These are phyloP conservation scores for Yamadazyma phyllophila DNA, from an alignment of 805 yeast species.

Conservation along the genomic window DNA sequence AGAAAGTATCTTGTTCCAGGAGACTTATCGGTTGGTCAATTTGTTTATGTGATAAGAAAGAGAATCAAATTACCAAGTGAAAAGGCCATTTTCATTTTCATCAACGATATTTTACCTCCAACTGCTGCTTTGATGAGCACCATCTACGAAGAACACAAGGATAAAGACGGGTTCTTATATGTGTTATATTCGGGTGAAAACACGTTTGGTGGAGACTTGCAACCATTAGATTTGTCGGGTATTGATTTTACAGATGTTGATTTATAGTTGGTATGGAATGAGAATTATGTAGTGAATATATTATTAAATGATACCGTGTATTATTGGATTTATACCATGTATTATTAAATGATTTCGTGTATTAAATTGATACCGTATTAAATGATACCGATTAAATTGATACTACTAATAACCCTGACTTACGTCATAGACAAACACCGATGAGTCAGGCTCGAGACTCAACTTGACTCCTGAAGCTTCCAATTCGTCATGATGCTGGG, in stretches of 20 bases:
- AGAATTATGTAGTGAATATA: slow-evolving; percentile 5
- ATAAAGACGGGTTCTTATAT: slow-evolving; percentile 95
- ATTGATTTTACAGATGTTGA: slow-evolving; percentile 9
- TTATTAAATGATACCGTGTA: no score
- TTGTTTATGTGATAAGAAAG: slow-evolving; percentile 95
- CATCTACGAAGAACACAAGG: slow-evolving; percentile 94
- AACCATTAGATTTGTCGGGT: slow-evolving; percentile 12
- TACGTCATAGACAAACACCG: slow-evolving; percentile 4
- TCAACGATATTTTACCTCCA: slow-evolving; percentile 95
- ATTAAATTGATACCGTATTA: no score
- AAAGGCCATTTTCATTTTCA: slow-evolving; percentile 96
- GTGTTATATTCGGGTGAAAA: slow-evolving; percentile 96
- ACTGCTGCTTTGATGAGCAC: slow-evolving; percentile 96
- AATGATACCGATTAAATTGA: no score
- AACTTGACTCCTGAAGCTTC: slow-evolving; percentile 4
- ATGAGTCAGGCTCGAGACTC: slow-evolving; percentile 6
- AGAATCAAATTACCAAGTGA: slow-evolving; percentile 94
- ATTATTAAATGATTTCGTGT: no score
- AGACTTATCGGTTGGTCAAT: slow-evolving; percentile 95
- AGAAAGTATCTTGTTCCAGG: slow-evolving; percentile 95
- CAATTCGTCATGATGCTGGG: slow-evolving; percentile 2
- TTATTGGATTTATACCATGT: no score
- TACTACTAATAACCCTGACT: not conserved
- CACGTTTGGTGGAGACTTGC: slow-evolving; percentile 66
- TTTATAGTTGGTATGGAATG: not conserved